Evolutionary conservation across 495 filamentous ascomycete genomes (phyloP), one percentile per base, ranked within the genome.

Genomic region (Penicillium ucsense): DNA sequence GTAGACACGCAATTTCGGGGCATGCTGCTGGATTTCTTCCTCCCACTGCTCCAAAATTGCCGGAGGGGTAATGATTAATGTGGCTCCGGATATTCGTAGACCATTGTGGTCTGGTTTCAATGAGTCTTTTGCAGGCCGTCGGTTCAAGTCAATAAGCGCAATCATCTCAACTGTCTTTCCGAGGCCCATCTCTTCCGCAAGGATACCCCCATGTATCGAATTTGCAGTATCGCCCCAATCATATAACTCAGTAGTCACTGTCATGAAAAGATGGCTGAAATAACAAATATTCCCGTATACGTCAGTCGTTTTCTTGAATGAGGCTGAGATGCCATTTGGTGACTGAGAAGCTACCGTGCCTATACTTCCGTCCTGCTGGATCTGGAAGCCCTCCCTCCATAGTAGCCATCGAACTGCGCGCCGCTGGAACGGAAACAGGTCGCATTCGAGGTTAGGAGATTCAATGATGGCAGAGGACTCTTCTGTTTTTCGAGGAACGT

Each of bases 111-210:
- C 66, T 11, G 35, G 38, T 43, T 54, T 62, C 10, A 55, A 11
- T 38, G 53, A 40, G 11, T 52, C 51, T 20, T 55, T 42, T n/a
- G 48, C 35, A 35, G 33, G n/a, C 6, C 60, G 72, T 34, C 47
- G 68, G 56, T 94, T 82, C 39, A 85, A 59, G 38, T 76, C 76
- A 1, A 94, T 82, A 12, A 96, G 65, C 3, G 85, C 78, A 39
- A 92, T 86, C 43, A 91, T 74, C 61, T 98, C 92, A 12, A 96
- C 78, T 0, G 92, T 96, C 61, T 98, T 98, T 2, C 92, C 92
- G 4, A 98, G 68, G 0, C 91, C 91, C 92, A 96, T 96, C 65
- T 98, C 92, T 63, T 98, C 91, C 0, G 89, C 88, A 20, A 98
- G 74, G 31, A 87, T 79, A 0, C 84, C 84, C 11, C 81, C 83